These are phyloP conservation scores for Tagetes erecta DNA, from an alignment of 129 eudicot genomes.

Conservation along the genomic window DNA sequence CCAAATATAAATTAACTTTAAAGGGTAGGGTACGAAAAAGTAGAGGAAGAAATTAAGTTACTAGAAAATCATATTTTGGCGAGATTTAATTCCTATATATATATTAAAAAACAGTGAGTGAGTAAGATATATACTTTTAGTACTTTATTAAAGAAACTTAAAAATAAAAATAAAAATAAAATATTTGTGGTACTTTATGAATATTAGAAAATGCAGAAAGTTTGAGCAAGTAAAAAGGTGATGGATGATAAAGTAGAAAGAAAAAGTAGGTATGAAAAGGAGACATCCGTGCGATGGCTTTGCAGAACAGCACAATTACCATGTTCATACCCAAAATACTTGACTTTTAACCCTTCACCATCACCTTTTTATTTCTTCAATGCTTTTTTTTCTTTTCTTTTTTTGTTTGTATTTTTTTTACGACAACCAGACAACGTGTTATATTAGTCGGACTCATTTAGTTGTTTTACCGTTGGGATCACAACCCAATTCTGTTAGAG, in stretches of 20 bases:
- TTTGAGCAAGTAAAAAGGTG: not conserved
- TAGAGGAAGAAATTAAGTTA: no score
- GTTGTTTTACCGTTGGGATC: no score
- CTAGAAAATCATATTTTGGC: no score
- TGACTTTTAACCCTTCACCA: slow-evolving; percentile 10
- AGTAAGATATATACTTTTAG: no score
- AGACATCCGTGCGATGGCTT: slow-evolving; percentile 26
- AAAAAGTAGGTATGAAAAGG: slow-evolving; percentile 19
- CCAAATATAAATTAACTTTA: no score
- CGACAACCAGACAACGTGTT: no score
- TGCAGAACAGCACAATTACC: slow-evolving; percentile 19
- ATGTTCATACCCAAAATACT: slow-evolving; percentile 20
- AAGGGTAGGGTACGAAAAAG: no score
- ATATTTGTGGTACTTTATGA: not conserved
- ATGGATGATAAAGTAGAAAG: slow-evolving; percentile 9
- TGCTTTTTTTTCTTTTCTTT: not conserved
- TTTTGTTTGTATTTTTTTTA: not conserved
- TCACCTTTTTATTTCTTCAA: no score
- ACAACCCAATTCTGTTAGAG: no score
- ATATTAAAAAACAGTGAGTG: no score
- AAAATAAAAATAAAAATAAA: not conserved
- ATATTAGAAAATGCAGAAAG: not conserved
- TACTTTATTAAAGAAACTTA: not conserved
- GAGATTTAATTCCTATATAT: no score
- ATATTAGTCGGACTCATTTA: no score